Base-by-base conservation (phyloP, 345 rosid species). In the Zanthoxylum bungeanum region DNA sequence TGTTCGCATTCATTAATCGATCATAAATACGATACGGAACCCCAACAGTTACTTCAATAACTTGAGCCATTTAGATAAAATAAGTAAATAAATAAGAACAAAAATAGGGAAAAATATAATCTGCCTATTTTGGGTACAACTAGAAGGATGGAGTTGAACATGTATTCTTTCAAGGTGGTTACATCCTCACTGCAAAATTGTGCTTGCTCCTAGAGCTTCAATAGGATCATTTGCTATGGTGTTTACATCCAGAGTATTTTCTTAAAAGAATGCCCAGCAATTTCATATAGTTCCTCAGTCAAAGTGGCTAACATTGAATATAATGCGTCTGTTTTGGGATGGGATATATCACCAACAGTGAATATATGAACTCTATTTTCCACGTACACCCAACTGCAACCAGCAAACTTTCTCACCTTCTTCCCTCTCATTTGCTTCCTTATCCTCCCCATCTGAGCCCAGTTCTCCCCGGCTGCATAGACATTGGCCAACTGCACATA, bases 401-500 rank as follows among this genome's bases (percentile, higher is more conserved):
- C 98, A 36, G 87, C 84, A 73, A 83, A 77, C 37, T 80, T 89
- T 65, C 71, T 88, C 34, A 81, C 73, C 70, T 85, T 85, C 76
- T 84, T 87, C 72, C 85, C 88, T 80, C 88, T 86, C 97, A 91
- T 89, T 69, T 69, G 70, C 85, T 84, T 82, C 82, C 97, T 81
- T 75, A 93, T 80, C 49, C 88, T 81, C 60, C 79, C 55, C 91
- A 83, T 86, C 74, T 91, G 89, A n/a, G 56, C 81, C 97, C 98
- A 88, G 71, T 77, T 82, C 65, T 84, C 90, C 46, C 81, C 86
- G 0, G 86, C 84, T 24, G 97, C 95, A 86, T 88, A 91, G 64
- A 78, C 80, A 70, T 89, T 93, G 42, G 97, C 97, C 71, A 93
- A 72, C 78, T 91, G 98, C 79, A 93, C 85, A 71, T 87, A 88